Base-by-base conservation (phyloP, 2,329 filamentous ascomycete species). In the Ophiostoma himal-ulmi region DNA sequence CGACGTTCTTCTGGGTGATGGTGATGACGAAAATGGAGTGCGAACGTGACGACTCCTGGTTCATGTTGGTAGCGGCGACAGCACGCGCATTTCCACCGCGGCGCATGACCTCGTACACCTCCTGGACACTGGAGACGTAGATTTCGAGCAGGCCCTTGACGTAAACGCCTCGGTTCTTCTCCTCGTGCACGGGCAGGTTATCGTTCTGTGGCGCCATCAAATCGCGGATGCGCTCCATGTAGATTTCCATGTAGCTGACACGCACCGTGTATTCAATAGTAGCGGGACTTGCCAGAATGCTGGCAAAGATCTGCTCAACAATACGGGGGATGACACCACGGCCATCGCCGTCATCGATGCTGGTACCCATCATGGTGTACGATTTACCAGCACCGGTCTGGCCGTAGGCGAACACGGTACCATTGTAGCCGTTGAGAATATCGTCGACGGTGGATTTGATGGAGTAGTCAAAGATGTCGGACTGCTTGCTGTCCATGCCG, bases 221-320 rank as follows among this genome's bases (percentile, higher is more conserved):
- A 88, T 99, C 95, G 77, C 94, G 89, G 79, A 99, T 98, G 75
- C 91, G 89, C 83, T 99, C 95, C 95, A 98, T 99, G 84, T 99
- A 99, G 74, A 99, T 98, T 81, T 99, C 95, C 94, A 99, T 97
- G 81, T 98, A 98, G 80, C 93, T 97, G 78, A 98, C 94, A 70
- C 94, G 89, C 69, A 99, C 94, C n/a, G 94, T 98, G 81, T 98
- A 98, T 81, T 98, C 95, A 79, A 98, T 97, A 75, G 92, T 96
- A 76, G 89, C 89, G 62, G 94, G 92, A 76, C 93, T 97, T 30
- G 91, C 89, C 81, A 97, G 85, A 79, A 98, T 98, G 81, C 92
- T 96, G 76, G 91, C 90, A 79, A 98, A 98, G 78, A 98, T 97
- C 82, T 98, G 94, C 81, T 98, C 93, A 75, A 97, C 91, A 75